Percentiles rank a stretch among this genome's conserved stretches.
Evolutionary conservation across 192 early-diverging fungal genomes (phyloP).

Genomic region (Backusella tuberculispora): DNA sequence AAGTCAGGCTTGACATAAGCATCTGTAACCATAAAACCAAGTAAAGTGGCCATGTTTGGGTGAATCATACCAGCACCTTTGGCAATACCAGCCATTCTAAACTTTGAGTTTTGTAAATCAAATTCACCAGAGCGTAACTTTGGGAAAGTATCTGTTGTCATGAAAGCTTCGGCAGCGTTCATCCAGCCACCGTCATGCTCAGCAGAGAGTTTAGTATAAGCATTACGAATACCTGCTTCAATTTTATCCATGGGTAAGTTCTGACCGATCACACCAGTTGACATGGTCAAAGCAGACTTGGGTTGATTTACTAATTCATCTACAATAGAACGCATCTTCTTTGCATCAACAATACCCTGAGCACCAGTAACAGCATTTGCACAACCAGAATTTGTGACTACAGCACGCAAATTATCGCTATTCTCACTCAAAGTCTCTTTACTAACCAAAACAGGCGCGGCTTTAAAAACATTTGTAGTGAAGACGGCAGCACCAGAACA

Average conservation of each 20-base stretch:
- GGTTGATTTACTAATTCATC: slow-evolving; percentile 53
- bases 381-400: slow-evolving; percentile 89
- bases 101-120: slow-evolving; percentile 50
- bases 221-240: slow-evolving; percentile 61
- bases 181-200: slow-evolving; percentile 77
- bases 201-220: slow-evolving; percentile 42
- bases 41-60: slow-evolving; percentile 97
- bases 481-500: slow-evolving; percentile 88
- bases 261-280: slow-evolving; percentile 97
- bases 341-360: slow-evolving; percentile 79
- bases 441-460: slow-evolving; percentile 86
- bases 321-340: slow-evolving; percentile 63
- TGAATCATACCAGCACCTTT: slow-evolving; percentile 99
- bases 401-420: slow-evolving; percentile 45
- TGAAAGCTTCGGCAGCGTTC: slow-evolving; percentile 81
- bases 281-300: slow-evolving; percentile 80
- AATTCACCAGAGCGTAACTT: slow-evolving; percentile 76
- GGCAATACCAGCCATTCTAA: slow-evolving; percentile 90
- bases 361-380: slow-evolving; percentile 96
- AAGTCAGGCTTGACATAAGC: slow-evolving; percentile 62
- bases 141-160: slow-evolving; percentile 99
- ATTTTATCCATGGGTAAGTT: slow-evolving; percentile 86
- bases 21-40: slow-evolving; percentile 90
- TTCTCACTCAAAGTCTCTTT: slow-evolving; percentile 60
- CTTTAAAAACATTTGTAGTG: slow-evolving; percentile 90